These are phyloP conservation scores for Przewalskia tangutica DNA, from an alignment of 257 asterid species.

Conservation along the genomic window DNA sequence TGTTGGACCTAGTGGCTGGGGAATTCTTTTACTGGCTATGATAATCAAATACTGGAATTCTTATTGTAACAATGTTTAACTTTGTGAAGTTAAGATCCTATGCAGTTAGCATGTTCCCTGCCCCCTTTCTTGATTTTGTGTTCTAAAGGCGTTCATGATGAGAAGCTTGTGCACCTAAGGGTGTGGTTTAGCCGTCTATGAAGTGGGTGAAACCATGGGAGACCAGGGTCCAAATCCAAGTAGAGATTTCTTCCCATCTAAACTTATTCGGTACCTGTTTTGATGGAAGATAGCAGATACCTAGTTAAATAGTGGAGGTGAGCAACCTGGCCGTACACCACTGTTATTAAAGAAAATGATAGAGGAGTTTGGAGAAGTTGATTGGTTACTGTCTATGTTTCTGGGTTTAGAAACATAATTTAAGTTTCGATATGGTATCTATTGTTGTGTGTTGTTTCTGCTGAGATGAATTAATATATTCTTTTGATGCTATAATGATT, in stretches of 20 bases:
- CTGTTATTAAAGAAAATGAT: background rate
- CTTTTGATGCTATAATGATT: background rate
- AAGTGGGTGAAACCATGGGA: background rate
- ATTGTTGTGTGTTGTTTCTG: background rate
- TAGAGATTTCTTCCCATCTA: background rate
- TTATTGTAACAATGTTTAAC: background rate
- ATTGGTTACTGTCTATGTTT: background rate
- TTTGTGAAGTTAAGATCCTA: background rate
- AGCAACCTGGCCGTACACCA: background rate
- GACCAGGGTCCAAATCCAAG: background rate
- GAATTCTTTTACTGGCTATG: background rate
- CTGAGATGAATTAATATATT: background rate
- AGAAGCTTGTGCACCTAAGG: background rate
- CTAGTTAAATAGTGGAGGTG: background rate
- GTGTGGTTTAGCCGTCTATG: background rate
- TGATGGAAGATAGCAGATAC: background rate
- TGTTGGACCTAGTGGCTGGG: background rate
- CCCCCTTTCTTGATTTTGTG: background rate
- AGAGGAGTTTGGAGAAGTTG: background rate
- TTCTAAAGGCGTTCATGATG: background rate
- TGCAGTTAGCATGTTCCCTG: background rate
- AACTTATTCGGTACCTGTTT: background rate
- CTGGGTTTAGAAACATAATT: background rate
- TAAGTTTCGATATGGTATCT: background rate
- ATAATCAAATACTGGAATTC: background rate